Evolutionary conservation across 108 stramenopile species (phyloP), one percentile per base, ranked within the genome.

Genomic region (Cyclotella sp.): DNA sequence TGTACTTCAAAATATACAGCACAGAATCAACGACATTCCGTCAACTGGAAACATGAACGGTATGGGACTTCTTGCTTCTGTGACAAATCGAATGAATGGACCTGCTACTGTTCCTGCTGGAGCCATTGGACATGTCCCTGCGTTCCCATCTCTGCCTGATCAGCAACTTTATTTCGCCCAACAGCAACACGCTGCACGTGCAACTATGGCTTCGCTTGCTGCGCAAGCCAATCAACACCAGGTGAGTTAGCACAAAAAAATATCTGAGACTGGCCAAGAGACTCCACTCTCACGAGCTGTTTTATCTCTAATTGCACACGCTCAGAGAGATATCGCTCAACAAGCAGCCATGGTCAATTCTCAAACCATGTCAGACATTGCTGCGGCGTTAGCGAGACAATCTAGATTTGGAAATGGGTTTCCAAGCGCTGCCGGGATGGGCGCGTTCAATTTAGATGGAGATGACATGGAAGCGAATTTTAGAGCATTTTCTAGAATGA

Each of bases 321-420:
- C 24, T 64, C n/a, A 64, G 63, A 64, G 43, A 43, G 63, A 45
- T 0, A 45, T 64, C 24, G 42, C 41, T 16, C 63, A 45, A 27
- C 63, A 64, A 45, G 9, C 29, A 45, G 42, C 63, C 63, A 45
- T 64, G 41, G 21, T 42, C 0, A 68, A 53, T 34, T 51, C 67
- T 34, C 67, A 68, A 68, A 68, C 67, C 28, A 68, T 68, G 67
- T 47, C 67, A 53, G 67, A 68, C 30, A 68, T 68, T 34, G 67
- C 67, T 21, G 67, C 67, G 29, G 51, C 51, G 1, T 42, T 53
- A 26, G 67, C 67, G 51, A 68, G 47, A 19, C 51, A 52, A 15
- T 53, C 67, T 18, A 39, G 67, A 43, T 68, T 68, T 12, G 67
- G 67, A 39, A 39, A 51, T 53, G 47, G 40, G 18, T 68, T 68